Evolutionary conservation across 2,329 filamentous ascomycete genomes (phyloP).

Genomic region (Drechslerella coelobrocha): DNA sequence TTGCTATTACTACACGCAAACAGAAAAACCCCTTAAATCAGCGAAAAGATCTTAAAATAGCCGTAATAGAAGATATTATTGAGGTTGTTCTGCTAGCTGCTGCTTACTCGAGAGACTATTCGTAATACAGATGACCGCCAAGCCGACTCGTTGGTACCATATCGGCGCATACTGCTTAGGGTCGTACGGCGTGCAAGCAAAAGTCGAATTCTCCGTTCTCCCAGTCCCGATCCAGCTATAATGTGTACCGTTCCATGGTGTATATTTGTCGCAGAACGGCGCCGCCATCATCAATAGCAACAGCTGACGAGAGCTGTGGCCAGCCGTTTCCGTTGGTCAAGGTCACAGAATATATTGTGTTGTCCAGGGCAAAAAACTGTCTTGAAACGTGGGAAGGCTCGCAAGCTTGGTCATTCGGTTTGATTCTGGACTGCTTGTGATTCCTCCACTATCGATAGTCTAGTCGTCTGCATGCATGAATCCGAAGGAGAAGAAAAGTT

Average conservation of each 20-base stretch:
- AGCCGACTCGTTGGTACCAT: conserved; percentile 54
- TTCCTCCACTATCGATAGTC: not conserved
- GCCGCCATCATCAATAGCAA: conserved; percentile 23
- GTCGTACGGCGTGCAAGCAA: conserved; percentile 52
- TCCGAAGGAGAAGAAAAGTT: not conserved
- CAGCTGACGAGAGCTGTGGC: not conserved
- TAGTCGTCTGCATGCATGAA: not conserved
- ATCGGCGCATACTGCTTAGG: conserved; percentile 50
- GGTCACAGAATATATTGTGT: too few species aligned
- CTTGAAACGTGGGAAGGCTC: not conserved
- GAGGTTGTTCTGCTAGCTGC: not conserved
- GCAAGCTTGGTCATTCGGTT: not conserved
- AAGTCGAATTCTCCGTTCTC: conserved; percentile 17
- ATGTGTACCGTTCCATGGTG: conserved; percentile 41
- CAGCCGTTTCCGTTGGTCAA: too few species aligned
- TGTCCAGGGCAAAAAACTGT: too few species aligned
- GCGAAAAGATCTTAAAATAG: not conserved
- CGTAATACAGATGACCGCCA: conserved; percentile 53
- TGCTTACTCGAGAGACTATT: conserved; percentile 54
- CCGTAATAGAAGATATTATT: not conserved
- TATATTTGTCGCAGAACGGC: conserved; percentile 15
- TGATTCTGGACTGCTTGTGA: not conserved
- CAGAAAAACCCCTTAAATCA: not conserved
- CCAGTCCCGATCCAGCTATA: conserved; percentile 40
- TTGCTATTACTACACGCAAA: conserved; percentile 52